phyloP scores from a whole-genome alignment of 257 asterid genomes.

The Capsicum chinense region DNA sequence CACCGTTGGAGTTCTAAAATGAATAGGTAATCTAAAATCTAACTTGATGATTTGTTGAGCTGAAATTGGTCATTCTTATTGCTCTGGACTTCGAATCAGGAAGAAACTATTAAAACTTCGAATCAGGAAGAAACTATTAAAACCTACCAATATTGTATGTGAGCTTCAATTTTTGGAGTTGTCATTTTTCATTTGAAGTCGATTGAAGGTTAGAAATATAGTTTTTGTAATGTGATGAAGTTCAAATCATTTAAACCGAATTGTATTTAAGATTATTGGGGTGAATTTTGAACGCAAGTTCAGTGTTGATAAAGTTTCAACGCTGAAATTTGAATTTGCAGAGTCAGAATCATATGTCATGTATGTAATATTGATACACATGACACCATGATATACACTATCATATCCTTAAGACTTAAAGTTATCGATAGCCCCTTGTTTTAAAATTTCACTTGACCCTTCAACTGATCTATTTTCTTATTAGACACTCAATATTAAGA shows the following conservation, averaged over 20 bases:
- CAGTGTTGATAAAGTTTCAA: background rate
- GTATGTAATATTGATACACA: background rate
- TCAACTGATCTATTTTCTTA: too few relatives aligned
- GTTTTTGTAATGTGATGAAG: too few relatives aligned
- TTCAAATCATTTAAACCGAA: too few relatives aligned
- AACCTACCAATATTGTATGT: background rate
- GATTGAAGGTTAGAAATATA: too few relatives aligned
- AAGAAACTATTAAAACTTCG: background rate
- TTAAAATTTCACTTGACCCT: too few relatives aligned
- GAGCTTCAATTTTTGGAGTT: background rate
- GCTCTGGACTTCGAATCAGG: background rate
- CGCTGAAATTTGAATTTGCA: background rate
- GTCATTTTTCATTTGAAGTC: background rate
- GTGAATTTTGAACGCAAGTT: too few relatives aligned
- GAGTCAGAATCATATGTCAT: background rate
- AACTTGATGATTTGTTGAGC: background rate
- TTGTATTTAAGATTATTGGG: background rate
- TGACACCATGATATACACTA: too few relatives aligned
- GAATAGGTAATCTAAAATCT: background rate
- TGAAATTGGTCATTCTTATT: background rate
- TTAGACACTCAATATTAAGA: too few relatives aligned
- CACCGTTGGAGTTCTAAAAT: background rate
- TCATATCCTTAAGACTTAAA: too few relatives aligned
- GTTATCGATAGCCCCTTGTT: too few relatives aligned
- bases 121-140: too few relatives aligned